Evolutionary conservation across 805 yeast genomes (phyloP), one percentile per base, ranked within the genome.

Genomic region (Teunomyces panamensis): DNA sequence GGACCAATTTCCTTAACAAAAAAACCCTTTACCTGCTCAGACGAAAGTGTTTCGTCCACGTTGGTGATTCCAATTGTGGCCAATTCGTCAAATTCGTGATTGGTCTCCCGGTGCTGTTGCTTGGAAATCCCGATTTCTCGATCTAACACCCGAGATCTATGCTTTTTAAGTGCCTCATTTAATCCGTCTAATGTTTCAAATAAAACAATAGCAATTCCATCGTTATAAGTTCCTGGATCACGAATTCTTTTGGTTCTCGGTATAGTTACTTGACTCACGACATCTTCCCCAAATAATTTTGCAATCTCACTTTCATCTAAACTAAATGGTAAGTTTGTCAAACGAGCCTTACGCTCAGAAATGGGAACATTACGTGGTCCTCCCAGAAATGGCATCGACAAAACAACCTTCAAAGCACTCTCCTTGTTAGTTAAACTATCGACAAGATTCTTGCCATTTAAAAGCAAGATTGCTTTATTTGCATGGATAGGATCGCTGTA

Each of bases 191-290:
- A 58, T 0, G 64, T 62, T 2, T 57, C 48, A 54, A 80, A 86
- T 0, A 79, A 68, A 0, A 87, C 65, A 57, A 87, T 86, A 0
- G 85, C 96, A 60, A 75, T 83, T 0, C 92, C 91, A 41, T 80
- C 81, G 56, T 83, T 76, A 11, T 58, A 52, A 6, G 68, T 57
- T 1, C 63, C 67, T 6, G 65, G 62, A 3, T 58, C 56, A 37
- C 59, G 67, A 29, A 64, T 67, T 30, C 60, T 44, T 60, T 6
- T 62, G 60, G 27, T 57, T 60, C 41, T 75, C 49, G 2, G 88
- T 2, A 85, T 51, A 29, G 67, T 71, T 0, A 86, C 60, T 33
- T 63, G 65, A 46, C 82, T 85, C 11, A 87, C 70, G 0, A 52
- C 53, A 0, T 92, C 94, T 34, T 66, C 59, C 3, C 56, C 58